phyloP scores from a whole-genome alignment of 768 basidiomycete species.

The Serendipita sp. region DNA sequence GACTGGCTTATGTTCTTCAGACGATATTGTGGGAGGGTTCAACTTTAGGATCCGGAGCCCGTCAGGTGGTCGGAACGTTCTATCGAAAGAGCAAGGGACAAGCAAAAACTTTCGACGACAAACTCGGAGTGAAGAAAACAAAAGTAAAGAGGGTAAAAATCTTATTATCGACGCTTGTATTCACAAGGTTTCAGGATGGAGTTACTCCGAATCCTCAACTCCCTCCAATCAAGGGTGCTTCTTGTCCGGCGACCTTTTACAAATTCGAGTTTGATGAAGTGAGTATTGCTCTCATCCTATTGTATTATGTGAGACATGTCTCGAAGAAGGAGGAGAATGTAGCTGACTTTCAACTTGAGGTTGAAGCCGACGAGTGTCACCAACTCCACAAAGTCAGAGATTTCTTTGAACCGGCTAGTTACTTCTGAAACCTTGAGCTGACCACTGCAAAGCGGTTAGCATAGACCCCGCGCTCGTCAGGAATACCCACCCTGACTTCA shows the following conservation, averaged over 20 bases:
- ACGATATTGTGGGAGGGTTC: neutral
- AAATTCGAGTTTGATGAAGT: conserved; percentile 77
- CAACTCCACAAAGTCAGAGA: conserved; percentile 49
- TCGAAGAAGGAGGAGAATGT: neutral
- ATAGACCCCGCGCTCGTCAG: neutral
- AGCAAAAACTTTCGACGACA: neutral
- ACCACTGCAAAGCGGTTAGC: conserved; percentile 32
- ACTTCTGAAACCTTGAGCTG: conserved; percentile 82
- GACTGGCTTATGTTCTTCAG: conserved; percentile 15
- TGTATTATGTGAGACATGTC: neutral
- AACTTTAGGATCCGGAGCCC: neutral
- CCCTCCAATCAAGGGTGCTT: conserved; percentile 43
- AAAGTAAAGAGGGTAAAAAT: neutral
- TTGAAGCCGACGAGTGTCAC: conserved; percentile 58
- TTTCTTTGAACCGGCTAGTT: conserved; percentile 57
- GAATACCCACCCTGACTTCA: conserved; percentile 55
- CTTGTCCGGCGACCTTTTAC: conserved; percentile 37
- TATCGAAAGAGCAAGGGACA: neutral
- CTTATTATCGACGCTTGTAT: conserved; percentile 64
- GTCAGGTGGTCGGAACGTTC: neutral
- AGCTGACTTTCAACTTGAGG: conserved; percentile 44
- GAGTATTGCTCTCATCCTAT: conserved; percentile 67
- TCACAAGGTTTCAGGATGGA: conserved; percentile 71
- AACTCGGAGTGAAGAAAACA: neutral
- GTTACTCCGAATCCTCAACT: conserved; percentile 31